A percentile compares a stretch with the other conserved stretches of the same genome.
phyloP scores from a whole-genome alignment of 176 grass and related monocot genomes.

The Bonia amplexicaulis region DNA sequence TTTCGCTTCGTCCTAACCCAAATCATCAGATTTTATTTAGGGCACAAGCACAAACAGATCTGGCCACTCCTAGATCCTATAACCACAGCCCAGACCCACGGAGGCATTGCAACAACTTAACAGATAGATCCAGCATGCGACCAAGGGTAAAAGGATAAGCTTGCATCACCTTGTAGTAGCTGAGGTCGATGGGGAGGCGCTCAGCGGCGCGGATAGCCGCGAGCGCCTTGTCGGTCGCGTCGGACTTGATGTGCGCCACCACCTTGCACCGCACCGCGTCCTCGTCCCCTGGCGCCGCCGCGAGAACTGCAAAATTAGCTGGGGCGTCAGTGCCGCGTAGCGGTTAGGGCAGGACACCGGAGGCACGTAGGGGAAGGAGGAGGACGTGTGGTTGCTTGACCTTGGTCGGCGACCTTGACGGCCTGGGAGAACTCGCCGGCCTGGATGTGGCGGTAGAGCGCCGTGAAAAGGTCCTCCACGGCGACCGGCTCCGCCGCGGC shows the following conservation, averaged over 20 bases:
- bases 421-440: slow-evolving; percentile 41
- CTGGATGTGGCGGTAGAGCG: slow-evolving; percentile 62
- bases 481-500: slow-evolving; percentile 36
- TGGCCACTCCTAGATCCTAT: slow-evolving; percentile 1
- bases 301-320: slow-evolving; percentile 49
- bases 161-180: slow-evolving; percentile 56
- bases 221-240: slow-evolving; percentile 65
- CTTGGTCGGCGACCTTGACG: slow-evolving; percentile 88
- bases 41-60: slow-evolving; percentile 8
- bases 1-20: not conserved
- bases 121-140: not conserved
- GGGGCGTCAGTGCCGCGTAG: not conserved
- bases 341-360: not conserved
- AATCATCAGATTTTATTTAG: not conserved
- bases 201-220: slow-evolving; percentile 60
- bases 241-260: slow-evolving; percentile 79
- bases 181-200: slow-evolving; percentile 67
- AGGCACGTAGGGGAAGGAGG: not conserved
- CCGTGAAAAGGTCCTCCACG: slow-evolving; percentile 76
- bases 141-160: not conserved
- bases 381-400: slow-evolving; percentile 14
- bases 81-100: not conserved
- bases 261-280: slow-evolving; percentile 93
- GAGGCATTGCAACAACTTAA: not conserved
- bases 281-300: slow-evolving; percentile 66